A percentile compares a stretch with the other conserved stretches of the same genome.
These are phyloP conservation scores for Reticulascus tulasneorum DNA, from an alignment of 2,329 filamentous ascomycete genomes.

Conservation along the genomic window DNA sequence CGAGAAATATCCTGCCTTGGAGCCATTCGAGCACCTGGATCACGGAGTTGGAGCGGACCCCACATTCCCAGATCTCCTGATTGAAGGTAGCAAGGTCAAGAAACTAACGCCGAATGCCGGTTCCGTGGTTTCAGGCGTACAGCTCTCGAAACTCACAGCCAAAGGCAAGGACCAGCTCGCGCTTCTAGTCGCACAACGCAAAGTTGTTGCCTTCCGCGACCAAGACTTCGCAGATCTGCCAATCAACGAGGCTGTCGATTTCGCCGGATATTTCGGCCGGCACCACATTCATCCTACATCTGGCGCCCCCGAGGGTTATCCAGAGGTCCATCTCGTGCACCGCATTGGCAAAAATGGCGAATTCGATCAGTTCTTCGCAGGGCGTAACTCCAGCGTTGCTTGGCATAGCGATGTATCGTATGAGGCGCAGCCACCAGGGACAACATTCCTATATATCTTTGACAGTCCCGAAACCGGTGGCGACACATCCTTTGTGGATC, in stretches of 20 bases:
- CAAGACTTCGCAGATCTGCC: slow-evolving; percentile 61
- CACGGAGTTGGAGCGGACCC: slow-evolving; percentile 64
- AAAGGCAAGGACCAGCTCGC: slow-evolving; percentile 65
- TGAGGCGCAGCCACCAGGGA: slow-evolving; percentile 81
- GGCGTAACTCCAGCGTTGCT: slow-evolving; percentile 73
- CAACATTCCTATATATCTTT: slow-evolving; percentile 81
- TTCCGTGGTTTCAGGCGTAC: slow-evolving; percentile 60
- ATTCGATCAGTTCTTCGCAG: slow-evolving; percentile 57
- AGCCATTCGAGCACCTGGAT: slow-evolving; percentile 61
- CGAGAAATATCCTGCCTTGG: slow-evolving; percentile 53
- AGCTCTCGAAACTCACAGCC: slow-evolving; percentile 56
- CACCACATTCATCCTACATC: slow-evolving; percentile 70
- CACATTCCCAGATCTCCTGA: slow-evolving; percentile 56
- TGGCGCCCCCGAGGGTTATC: slow-evolving; percentile 61
- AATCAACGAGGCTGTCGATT: slow-evolving; percentile 59
- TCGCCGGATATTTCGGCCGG: slow-evolving; percentile 64
- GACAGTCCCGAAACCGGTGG: slow-evolving; percentile 75
- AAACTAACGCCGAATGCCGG: slow-evolving; percentile 63
- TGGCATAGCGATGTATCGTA: slow-evolving; percentile 91
- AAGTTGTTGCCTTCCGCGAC: slow-evolving; percentile 65
- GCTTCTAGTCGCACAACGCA: slow-evolving; percentile 60
- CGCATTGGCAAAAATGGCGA: slow-evolving; percentile 48
- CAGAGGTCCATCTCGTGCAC: slow-evolving; percentile 66
- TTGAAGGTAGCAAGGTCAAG: slow-evolving; percentile 37
- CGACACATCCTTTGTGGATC: slow-evolving; percentile 78